Evolutionary conservation across 345 rosid species (phyloP).

Genomic region (Laguncularia racemosa): DNA sequence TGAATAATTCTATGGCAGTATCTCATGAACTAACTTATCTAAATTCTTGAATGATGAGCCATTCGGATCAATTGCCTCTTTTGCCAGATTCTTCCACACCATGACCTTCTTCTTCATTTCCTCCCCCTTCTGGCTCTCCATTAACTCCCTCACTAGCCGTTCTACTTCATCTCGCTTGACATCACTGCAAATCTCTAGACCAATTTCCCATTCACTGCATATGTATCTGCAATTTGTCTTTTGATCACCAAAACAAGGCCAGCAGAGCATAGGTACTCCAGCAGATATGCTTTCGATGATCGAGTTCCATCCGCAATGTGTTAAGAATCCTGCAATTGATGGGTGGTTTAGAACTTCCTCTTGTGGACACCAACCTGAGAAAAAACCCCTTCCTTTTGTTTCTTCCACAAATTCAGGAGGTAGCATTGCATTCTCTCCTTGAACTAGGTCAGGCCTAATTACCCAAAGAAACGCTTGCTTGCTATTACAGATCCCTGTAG

Average conservation of each 20-base stretch:
- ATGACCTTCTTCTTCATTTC: constrained; percentile 32
- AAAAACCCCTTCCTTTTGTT: constrained; percentile 21
- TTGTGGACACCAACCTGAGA: constrained; percentile 47
- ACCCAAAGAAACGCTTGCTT: constrained; percentile 41
- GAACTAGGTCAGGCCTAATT: constrained; percentile 36
- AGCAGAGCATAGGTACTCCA: constrained; percentile 52
- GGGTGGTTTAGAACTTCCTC: constrained; percentile 43
- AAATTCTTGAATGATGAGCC: constrained; percentile 32
- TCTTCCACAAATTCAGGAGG: constrained; percentile 25
- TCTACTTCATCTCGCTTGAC: constrained; percentile 42
- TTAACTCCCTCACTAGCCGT: constrained; percentile 32
- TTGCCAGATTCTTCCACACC: constrained; percentile 31
- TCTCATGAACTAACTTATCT: too few relatives aligned
- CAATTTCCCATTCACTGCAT: constrained; percentile 40
- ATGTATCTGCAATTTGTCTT: constrained; percentile 35
- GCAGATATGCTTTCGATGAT: constrained; percentile 29
- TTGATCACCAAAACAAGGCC: constrained; percentile 54
- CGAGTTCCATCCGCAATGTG: constrained; percentile 59
- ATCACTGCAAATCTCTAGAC: constrained; percentile 37
- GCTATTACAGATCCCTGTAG: constrained; percentile 48
- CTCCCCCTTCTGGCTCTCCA: constrained; percentile 34
- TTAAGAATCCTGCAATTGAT: constrained; percentile 38
- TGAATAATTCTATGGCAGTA: too few relatives aligned
- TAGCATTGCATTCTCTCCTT: constrained; percentile 25
- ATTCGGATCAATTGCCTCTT: constrained; percentile 5